phyloP scores from a whole-genome alignment of 2,329 filamentous ascomycete species.

The Aspergillus pseudoviridinutans region DNA sequence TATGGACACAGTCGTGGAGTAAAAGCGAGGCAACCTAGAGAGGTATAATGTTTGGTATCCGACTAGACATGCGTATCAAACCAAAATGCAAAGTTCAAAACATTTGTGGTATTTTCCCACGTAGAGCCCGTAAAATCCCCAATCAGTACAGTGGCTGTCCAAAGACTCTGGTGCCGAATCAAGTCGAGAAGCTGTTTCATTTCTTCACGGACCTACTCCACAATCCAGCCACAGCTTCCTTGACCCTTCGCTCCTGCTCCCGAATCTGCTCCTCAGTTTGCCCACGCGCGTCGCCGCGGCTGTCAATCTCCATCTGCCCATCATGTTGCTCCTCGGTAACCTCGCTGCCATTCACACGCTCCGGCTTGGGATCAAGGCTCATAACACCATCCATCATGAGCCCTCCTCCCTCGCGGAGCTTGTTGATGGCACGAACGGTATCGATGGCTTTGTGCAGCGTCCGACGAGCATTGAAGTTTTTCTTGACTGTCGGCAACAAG shows the following conservation, averaged over 20 bases:
- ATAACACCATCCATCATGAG: slow-evolving; percentile 61
- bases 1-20: background rate
- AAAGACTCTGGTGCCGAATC: background rate
- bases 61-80: background rate
- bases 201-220: slow-evolving; percentile 40
- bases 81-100: background rate
- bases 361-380: slow-evolving; percentile 53
- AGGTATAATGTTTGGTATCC: background rate
- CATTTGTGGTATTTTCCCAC: background rate
- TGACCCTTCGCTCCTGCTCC: slow-evolving; percentile 57
- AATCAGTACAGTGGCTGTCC: background rate
- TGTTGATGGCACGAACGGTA: slow-evolving; percentile 65
- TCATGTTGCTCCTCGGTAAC: slow-evolving; percentile 36
- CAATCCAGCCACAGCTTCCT: slow-evolving; percentile 55
- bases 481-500: slow-evolving; percentile 62
- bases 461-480: slow-evolving; percentile 65
- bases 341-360: slow-evolving; percentile 42
- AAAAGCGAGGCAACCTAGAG: background rate
- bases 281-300: slow-evolving; percentile 55
- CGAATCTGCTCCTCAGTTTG: slow-evolving; percentile 61
- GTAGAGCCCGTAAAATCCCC: background rate
- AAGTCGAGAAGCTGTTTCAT: slow-evolving; percentile 1
- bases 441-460: slow-evolving; percentile 66
- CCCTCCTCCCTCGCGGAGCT: slow-evolving; percentile 58
- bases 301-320: slow-evolving; percentile 53